phyloP scores from a whole-genome alignment of 768 basidiomycete species.

The Coprinopsis marcescibilis region DNA sequence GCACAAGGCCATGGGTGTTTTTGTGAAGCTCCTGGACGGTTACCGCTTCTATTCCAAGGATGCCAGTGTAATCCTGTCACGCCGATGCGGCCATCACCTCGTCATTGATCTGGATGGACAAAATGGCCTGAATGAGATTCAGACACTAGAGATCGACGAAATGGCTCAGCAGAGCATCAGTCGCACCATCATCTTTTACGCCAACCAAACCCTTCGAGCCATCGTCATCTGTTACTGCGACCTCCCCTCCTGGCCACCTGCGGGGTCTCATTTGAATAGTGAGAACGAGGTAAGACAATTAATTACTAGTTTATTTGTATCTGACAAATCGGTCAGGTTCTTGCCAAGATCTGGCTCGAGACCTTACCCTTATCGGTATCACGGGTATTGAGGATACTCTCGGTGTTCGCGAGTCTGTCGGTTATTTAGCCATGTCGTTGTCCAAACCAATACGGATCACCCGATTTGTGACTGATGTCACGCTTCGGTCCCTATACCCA shows the following conservation, averaged over 20 bases:
- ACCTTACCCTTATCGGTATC: constrained; percentile 84
- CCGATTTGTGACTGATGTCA: no score
- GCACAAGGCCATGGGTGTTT: constrained; percentile 94
- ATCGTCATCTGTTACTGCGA: constrained; percentile 93
- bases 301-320: constrained; percentile 6
- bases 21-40: constrained; percentile 55
- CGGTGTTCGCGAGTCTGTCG: constrained; percentile 87
- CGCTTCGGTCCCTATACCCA: no score
- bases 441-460: no score
- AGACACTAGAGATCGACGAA: constrained; percentile 57
- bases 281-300: constrained; percentile 45
- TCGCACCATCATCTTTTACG: constrained; percentile 95
- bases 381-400: constrained; percentile 96
- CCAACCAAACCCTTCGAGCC: constrained; percentile 91
- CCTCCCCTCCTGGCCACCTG: constrained; percentile 81
- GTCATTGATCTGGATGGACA: constrained; percentile 44
- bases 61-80: constrained; percentile 88
- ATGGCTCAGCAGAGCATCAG: constrained; percentile 76
- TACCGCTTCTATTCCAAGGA: constrained; percentile 86
- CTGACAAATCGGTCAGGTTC: constrained; percentile 41
- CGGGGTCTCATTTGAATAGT: constrained; percentile 30
- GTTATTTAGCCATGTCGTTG: no score
- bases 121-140: constrained; percentile 29
- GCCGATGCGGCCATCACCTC: constrained; percentile 68
- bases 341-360: constrained; percentile 60